Percentiles rank a stretch among this genome's conserved stretches.
phyloP scores from a whole-genome alignment of 805 yeast genomes.

The Metschnikowia cerradonensis region DNA sequence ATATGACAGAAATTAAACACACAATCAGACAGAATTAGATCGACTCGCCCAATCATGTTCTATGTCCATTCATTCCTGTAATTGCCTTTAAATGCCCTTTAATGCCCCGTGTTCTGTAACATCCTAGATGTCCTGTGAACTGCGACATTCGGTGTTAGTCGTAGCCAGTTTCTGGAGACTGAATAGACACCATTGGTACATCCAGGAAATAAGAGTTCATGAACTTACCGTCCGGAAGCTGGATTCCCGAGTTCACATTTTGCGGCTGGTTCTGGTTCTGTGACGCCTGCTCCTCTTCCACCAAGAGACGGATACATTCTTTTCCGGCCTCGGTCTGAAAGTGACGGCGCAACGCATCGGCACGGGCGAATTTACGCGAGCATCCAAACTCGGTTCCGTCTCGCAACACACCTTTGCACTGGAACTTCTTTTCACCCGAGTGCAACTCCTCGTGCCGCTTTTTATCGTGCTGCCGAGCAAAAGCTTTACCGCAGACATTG shows the following conservation, averaged over 20 bases:
- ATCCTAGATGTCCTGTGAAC: no score
- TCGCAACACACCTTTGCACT: constrained; percentile 62
- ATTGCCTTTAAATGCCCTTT: no score
- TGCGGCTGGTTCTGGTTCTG: constrained; percentile 7
- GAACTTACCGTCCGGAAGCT: constrained; percentile 19
- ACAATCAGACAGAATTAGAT: no score
- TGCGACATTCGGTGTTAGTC: neutral
- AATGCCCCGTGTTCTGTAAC: no score
- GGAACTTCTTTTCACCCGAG: constrained; percentile 69
- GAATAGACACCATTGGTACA: constrained; percentile 35
- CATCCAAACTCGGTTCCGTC: constrained; percentile 47
- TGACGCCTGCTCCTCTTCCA: constrained; percentile 40
- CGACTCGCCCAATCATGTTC: no score
- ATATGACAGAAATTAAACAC: no score
- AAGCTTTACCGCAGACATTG: constrained; percentile 71
- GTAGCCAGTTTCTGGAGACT: constrained; percentile 27
- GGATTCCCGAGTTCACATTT: constrained; percentile 13
- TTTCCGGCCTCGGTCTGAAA: constrained; percentile 47
- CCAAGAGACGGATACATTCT: constrained; percentile 36
- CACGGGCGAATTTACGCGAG: constrained; percentile 44
- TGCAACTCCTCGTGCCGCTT: constrained; percentile 54
- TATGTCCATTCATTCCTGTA: no score
- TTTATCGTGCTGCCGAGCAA: constrained; percentile 47
- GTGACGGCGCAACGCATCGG: constrained; percentile 43
- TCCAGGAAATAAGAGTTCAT: constrained; percentile 13